A percentile compares a stretch with the other conserved stretches of the same genome.
These are phyloP conservation scores for Sporothrix globosa DNA, from an alignment of 2,329 filamentous ascomycete species.

Conservation along the genomic window DNA sequence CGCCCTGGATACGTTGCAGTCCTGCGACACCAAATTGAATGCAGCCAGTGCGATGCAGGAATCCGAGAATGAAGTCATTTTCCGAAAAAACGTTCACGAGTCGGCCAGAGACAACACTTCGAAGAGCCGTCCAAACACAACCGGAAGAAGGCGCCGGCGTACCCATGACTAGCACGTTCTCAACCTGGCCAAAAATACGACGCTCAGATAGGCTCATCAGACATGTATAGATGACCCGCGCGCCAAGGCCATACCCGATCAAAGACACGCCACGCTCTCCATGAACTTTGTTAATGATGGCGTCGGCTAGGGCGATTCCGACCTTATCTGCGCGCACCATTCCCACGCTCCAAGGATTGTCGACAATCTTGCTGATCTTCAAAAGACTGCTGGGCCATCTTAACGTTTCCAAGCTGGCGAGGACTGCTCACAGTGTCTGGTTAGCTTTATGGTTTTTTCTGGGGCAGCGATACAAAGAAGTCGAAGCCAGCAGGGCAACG, in stretches of 20 bases:
- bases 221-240: slow-evolving; percentile 81
- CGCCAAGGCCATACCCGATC: slow-evolving; percentile 80
- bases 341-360: slow-evolving; percentile 79
- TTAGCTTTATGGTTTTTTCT: neutral
- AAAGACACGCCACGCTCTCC: slow-evolving; percentile 80
- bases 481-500: slow-evolving; percentile 37
- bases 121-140: slow-evolving; percentile 74
- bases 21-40: slow-evolving; percentile 84
- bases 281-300: slow-evolving; percentile 78
- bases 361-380: slow-evolving; percentile 72
- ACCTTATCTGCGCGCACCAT: slow-evolving; percentile 76
- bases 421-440: slow-evolving; percentile 11
- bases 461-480: neutral
- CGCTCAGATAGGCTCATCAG: slow-evolving; percentile 78
- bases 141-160: slow-evolving; percentile 74
- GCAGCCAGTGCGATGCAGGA: slow-evolving; percentile 81
- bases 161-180: slow-evolving; percentile 84
- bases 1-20: slow-evolving; percentile 71
- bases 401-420: slow-evolving; percentile 29
- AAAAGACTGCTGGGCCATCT: slow-evolving; percentile 64
- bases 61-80: slow-evolving; percentile 84
- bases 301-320: slow-evolving; percentile 73
- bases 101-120: slow-evolving; percentile 77
- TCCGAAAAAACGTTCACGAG: slow-evolving; percentile 90
- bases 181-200: slow-evolving; percentile 81